A percentile compares a stretch with the other conserved stretches of the same genome.
These are phyloP conservation scores for Puccinia novopanici DNA, from an alignment of 1,284 basidiomycete genomes.

Conservation along the genomic window DNA sequence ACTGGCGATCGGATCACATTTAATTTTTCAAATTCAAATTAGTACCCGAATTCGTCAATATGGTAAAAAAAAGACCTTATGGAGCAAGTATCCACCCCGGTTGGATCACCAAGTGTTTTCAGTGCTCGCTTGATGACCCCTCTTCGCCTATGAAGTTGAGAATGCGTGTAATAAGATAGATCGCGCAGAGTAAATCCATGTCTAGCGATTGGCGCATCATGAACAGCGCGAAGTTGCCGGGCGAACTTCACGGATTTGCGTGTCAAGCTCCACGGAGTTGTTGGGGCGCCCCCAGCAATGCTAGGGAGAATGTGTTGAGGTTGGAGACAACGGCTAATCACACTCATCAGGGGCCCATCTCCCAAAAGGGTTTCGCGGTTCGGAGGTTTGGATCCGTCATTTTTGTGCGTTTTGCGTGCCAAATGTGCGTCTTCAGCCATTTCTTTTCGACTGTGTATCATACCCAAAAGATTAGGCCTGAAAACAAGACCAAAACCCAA, in stretches of 20 bases:
- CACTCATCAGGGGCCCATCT: too few species aligned
- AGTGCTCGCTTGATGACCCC: slow-evolving; percentile 64
- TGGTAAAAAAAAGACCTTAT: slow-evolving; percentile 21
- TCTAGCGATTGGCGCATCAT: too few species aligned
- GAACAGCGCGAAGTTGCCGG: too few species aligned
- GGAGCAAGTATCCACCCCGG: slow-evolving; percentile 42
- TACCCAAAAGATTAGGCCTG: neutral
- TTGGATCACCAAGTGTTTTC: slow-evolving; percentile 58
- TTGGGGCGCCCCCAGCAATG: too few species aligned
- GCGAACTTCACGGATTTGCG: too few species aligned
- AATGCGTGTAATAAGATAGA: slow-evolving; percentile 74
- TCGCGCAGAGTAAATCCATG: slow-evolving; percentile 83
- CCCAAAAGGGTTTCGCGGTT: too few species aligned
- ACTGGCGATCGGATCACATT: slow-evolving; percentile 5
- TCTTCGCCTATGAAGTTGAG: slow-evolving; percentile 73
- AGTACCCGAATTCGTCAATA: neutral
- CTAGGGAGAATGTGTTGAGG: too few species aligned
- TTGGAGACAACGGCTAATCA: too few species aligned
- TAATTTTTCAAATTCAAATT: neutral
- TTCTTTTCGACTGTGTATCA: slow-evolving; percentile 65
- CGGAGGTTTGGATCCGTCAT: too few species aligned
- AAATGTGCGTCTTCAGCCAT: slow-evolving; percentile 90
- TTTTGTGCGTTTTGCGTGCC: slow-evolving; percentile 90
- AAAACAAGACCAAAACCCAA: neutral
- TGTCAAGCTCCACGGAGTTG: too few species aligned